These are phyloP conservation scores for Cercis canadensis DNA, from an alignment of 306 rosid species.

Conservation along the genomic window DNA sequence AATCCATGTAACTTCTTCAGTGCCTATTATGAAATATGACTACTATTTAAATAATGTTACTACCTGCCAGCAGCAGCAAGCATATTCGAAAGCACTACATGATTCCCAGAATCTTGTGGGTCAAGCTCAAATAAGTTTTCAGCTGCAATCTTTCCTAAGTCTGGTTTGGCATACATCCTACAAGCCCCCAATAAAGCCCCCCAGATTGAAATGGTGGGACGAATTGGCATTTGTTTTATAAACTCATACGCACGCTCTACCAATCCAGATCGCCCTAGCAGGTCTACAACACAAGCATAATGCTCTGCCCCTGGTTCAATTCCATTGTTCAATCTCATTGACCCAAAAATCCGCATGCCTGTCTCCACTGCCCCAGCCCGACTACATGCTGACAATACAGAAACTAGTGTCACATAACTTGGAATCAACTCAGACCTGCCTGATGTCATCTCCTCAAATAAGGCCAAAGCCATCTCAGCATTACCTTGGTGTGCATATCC, in stretches of 20 bases:
- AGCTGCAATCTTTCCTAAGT: conserved; percentile 79
- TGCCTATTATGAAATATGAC: background rate
- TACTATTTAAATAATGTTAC: background rate
- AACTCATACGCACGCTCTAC: conserved; percentile 85
- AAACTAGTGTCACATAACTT: conserved; percentile 74
- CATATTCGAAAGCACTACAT: conserved; percentile 83
- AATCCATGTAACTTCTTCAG: background rate
- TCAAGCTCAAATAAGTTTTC: conserved; percentile 80
- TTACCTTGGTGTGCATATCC: conserved; percentile 80
- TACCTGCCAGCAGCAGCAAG: conserved; percentile 89
- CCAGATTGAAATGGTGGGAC: conserved; percentile 79
- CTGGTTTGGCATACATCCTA: conserved; percentile 71
- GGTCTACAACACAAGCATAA: conserved; percentile 81
- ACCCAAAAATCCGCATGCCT: conserved; percentile 71
- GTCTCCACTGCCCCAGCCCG: conserved; percentile 75
- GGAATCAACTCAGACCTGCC: conserved; percentile 44
- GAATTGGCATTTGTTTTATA: conserved; percentile 67
- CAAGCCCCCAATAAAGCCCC: conserved; percentile 90
- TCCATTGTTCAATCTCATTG: conserved; percentile 63
- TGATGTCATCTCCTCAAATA: conserved; percentile 65
- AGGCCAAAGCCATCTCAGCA: conserved; percentile 63
- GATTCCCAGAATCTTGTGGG: conserved; percentile 89
- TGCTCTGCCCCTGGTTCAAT: conserved; percentile 83
- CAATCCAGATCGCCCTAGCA: conserved; percentile 81
- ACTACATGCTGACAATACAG: conserved; percentile 78